phyloP scores from a whole-genome alignment of 805 yeast genomes.

The Geotrichum ghanense region DNA sequence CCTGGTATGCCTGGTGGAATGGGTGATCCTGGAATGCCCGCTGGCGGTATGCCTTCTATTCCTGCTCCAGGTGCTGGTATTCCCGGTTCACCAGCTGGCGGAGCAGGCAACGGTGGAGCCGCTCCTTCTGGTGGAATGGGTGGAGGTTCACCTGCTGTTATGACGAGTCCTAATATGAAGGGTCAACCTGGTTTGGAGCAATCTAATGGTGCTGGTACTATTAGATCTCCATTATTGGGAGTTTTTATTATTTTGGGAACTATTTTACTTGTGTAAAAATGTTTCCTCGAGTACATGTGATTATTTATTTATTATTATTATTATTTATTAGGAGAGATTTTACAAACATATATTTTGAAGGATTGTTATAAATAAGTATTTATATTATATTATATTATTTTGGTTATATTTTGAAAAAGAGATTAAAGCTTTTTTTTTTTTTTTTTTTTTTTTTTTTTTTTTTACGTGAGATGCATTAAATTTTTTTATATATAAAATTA shows the following conservation, averaged over 20 bases:
- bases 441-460: too few species aligned
- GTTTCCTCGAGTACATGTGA: too few species aligned
- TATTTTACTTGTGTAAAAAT: background rate
- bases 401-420: too few species aligned
- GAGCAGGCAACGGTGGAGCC: background rate
- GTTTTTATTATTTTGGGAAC: background rate
- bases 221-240: background rate
- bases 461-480: too few species aligned
- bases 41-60: background rate
- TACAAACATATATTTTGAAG: too few species aligned
- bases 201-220: background rate
- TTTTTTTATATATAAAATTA: too few species aligned
- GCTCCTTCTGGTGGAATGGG: background rate
- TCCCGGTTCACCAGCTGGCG: background rate
- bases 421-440: too few species aligned
- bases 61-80: background rate
- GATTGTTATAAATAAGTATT: too few species aligned
- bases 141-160: background rate
- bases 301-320: too few species aligned
- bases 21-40: background rate
- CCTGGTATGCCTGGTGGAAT: background rate
- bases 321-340: too few species aligned
- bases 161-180: background rate
- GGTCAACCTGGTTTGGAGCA: background rate
- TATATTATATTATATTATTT: too few species aligned